Base-by-base conservation (phyloP, 2,329 filamentous ascomycete genomes). In the Aschersonia sp. region DNA sequence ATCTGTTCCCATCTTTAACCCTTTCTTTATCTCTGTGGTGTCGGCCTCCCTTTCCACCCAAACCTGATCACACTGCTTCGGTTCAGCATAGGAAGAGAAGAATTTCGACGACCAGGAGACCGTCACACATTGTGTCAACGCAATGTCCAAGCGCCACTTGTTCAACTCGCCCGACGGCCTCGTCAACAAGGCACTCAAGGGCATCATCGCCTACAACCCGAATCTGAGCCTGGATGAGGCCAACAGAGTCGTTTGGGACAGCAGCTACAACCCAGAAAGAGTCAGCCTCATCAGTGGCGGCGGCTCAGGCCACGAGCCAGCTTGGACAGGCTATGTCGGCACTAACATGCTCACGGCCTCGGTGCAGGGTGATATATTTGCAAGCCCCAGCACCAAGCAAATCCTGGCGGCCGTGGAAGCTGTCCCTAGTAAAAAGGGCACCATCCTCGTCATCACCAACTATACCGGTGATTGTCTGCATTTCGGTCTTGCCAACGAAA, bases 381-480 rank as follows among this genome's bases (percentile, higher is more conserved):
- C 79, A 12, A 77, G 72, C 5, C 79, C 79, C 0, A 78, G 74
- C 50, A 78, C 78, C 9, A 77, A 75, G 51, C 79, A 83, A 61
- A 78, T 83, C 48, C 59, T 80, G 6, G 72, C 77, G 1, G 78
- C 71, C 5, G 71, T 82, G 41, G 71, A 74, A 46, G 67, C 69
- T 44, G 73, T 71, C 9, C 75, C 71, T n/a, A 78, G 68, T 31
- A 66, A 70, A 35, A 66, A 65, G 55, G 78, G 78, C 40, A 74
- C 73, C 2, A 73, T 82, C 45, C 64, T 82, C 2, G 72, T 82
- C 45, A 73, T 81, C 51, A 80, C 76, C 44, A 83, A 83, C 61
- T 81, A 82, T 59, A 81, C 78, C 0, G 78, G 78, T 44, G 78
- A 81, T 59, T 78, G 77, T 49, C 64, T 81, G 51, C 78, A 81